Evolutionary conservation across 2,329 filamentous ascomycete species (phyloP).

Genomic region (Calonectria honghensis): DNA sequence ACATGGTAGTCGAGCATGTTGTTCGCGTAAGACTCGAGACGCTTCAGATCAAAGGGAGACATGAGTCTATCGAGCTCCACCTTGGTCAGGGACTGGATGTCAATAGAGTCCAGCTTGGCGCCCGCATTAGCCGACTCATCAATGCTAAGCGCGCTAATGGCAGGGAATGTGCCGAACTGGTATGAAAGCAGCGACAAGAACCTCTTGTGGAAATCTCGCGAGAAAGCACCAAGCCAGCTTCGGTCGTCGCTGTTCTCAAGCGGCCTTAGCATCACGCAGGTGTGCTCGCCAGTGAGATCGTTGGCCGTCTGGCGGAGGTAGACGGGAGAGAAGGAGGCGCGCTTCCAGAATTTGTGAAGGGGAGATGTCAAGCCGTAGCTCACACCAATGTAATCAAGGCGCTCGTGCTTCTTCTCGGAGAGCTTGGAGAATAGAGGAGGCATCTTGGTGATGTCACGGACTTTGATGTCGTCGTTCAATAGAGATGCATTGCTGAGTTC

Average conservation of each 20-base stretch:
- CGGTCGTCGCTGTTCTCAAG: constrained; percentile 81
- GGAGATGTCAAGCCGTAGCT: constrained; percentile 92
- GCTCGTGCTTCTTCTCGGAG: constrained; percentile 85
- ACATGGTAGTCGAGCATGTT: constrained; percentile 99
- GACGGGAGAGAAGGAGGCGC: constrained; percentile 87
- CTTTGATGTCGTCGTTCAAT: constrained; percentile 89
- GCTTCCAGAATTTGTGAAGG: constrained; percentile 98
- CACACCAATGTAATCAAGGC: constrained; percentile 94
- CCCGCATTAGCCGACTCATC: constrained; percentile 88
- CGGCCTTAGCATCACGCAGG: constrained; percentile 95
- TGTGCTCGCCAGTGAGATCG: constrained; percentile 97
- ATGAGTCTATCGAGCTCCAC: constrained; percentile 84
- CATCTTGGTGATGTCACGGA: constrained; percentile 93
- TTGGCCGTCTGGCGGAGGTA: constrained; percentile 97
- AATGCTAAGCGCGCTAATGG: constrained; percentile 87
- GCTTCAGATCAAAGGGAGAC: constrained; percentile 95
- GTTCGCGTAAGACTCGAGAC: constrained; percentile 95
- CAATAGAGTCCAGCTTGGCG: constrained; percentile 76
- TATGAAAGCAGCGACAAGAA: constrained; percentile 94
- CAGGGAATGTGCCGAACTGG: constrained; percentile 89
- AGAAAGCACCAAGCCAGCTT: constrained; percentile 92
- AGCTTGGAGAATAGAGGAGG: constrained; percentile 94
- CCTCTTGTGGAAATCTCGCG: constrained; percentile 94
- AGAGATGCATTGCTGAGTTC: constrained; percentile 86
- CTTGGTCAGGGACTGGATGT: constrained; percentile 78